phyloP scores from a whole-genome alignment of 2,329 filamentous ascomycete species.

The Fusarium sp. region DNA sequence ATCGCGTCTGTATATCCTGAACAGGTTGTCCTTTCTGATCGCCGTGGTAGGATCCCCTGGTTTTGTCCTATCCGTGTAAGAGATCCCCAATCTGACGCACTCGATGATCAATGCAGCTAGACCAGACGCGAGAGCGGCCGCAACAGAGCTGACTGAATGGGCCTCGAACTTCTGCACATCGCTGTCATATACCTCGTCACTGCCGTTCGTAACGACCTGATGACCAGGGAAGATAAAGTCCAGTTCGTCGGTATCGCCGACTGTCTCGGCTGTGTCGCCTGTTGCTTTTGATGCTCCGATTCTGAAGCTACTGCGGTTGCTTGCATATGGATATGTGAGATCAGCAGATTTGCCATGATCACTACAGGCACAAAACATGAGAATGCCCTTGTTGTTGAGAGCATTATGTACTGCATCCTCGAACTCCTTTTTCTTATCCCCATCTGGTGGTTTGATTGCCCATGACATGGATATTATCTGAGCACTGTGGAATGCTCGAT shows the following conservation, averaged over 20 bases:
- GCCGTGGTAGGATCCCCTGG: not conserved
- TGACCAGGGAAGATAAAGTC: not conserved
- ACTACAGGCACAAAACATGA: slow-evolving; percentile 2
- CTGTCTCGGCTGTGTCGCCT: slow-evolving; percentile 11
- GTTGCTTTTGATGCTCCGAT: slow-evolving; percentile 31
- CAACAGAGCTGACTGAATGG: slow-evolving; percentile 20
- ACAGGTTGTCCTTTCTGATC: slow-evolving; percentile 1
- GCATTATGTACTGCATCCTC: not conserved
- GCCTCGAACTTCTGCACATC: not conserved
- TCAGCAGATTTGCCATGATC: slow-evolving; percentile 20
- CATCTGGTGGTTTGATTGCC: slow-evolving; percentile 3
- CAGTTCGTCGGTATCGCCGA: not conserved
- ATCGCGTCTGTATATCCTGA: not conserved
- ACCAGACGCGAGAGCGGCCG: not conserved
- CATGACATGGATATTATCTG: slow-evolving; percentile 8
- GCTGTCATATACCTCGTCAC: not conserved
- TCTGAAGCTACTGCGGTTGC: slow-evolving; percentile 18
- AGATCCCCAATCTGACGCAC: not conserved
- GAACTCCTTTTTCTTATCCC: not conserved
- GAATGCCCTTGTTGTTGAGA: not conserved
- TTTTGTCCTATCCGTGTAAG: slow-evolving; percentile 12
- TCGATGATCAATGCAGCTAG: slow-evolving; percentile 19
- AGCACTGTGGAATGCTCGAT: not conserved
- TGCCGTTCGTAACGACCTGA: not conserved
- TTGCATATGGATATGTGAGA: slow-evolving; percentile 14